These are phyloP conservation scores for Kockiozyma suomiensis DNA, from an alignment of 805 yeast species.

Conservation along the genomic window DNA sequence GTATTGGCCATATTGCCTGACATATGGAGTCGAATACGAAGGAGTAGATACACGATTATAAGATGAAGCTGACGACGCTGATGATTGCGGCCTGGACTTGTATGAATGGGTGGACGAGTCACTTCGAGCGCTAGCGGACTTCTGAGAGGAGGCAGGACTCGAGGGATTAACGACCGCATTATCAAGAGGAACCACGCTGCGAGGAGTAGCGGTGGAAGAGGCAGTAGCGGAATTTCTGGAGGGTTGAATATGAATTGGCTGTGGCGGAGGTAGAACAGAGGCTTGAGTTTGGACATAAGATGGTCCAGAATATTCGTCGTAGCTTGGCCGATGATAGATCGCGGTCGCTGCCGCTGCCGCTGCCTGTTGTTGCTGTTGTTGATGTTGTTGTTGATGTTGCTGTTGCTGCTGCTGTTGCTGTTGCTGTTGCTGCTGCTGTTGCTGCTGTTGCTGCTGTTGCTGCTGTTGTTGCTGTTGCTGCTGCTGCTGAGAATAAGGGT, in stretches of 20 bases:
- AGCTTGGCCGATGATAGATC: background rate
- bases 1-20: background rate
- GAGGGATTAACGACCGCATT: background rate
- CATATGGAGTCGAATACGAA: background rate
- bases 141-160: background rate
- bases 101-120: background rate
- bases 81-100: background rate
- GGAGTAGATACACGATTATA: background rate
- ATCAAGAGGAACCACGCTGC: background rate
- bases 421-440: background rate
- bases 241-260: constrained; percentile 16
- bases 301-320: constrained; percentile 4
- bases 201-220: background rate
- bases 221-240: too few relatives aligned
- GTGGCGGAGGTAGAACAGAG: constrained; percentile 10
- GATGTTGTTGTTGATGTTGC: background rate
- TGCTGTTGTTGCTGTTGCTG: background rate
- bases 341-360: background rate
- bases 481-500: background rate
- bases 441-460: background rate
- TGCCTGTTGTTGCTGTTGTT: background rate
- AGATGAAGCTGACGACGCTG: background rate
- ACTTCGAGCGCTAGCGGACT: background rate
- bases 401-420: background rate
- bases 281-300: background rate